A percentile compares a stretch with the other conserved stretches of the same genome.
Conservation (phyloP, 805 yeast species). For the Candida boidinii region DNA sequence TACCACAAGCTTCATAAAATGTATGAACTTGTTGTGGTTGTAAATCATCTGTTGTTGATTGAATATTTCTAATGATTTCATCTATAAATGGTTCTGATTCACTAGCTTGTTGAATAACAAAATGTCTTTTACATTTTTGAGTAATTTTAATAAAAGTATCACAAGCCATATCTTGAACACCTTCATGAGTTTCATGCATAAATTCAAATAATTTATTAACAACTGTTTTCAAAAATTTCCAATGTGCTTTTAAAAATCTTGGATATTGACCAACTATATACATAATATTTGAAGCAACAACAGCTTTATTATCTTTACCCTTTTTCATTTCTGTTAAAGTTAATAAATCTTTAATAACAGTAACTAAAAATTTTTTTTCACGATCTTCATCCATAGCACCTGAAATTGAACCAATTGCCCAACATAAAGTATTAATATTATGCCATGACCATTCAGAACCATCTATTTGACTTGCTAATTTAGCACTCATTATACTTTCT, state of each 20-base stretch:
- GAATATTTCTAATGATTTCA: constrained; percentile 78
- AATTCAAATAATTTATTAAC: constrained; percentile 93
- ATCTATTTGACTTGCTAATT: constrained; percentile 86
- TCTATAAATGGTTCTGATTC: constrained; percentile 88
- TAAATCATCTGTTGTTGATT: constrained; percentile 80
- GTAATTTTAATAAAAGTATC: constrained; percentile 97
- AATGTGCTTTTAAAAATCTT: constrained; percentile 92
- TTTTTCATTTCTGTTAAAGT: constrained; percentile 92
- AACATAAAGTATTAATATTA: constrained; percentile 90
- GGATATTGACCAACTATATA: constrained; percentile 99
- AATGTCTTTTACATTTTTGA: constrained; percentile 90
- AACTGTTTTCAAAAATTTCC: constrained; percentile 95
- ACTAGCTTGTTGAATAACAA: constrained; percentile 77
- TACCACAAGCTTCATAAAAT: constrained; percentile 95
- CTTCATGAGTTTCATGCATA: constrained; percentile 99
- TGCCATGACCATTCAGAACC: constrained; percentile 99
- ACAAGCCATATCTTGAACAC: constrained; percentile 99
- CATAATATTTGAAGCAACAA: constrained; percentile 99
- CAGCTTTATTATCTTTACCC: constrained; percentile 97
- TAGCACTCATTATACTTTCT: constrained; percentile 86
- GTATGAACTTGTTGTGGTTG: constrained; percentile 98
- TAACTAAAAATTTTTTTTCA: constrained; percentile 89
- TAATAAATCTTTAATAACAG: constrained; percentile 85
- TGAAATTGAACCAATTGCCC: constrained; percentile 99
- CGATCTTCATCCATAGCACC: constrained; percentile 98